Evolutionary conservation across 2,329 filamentous ascomycete genomes (phyloP).

Genomic region (Fusarium fujikuroi): DNA sequence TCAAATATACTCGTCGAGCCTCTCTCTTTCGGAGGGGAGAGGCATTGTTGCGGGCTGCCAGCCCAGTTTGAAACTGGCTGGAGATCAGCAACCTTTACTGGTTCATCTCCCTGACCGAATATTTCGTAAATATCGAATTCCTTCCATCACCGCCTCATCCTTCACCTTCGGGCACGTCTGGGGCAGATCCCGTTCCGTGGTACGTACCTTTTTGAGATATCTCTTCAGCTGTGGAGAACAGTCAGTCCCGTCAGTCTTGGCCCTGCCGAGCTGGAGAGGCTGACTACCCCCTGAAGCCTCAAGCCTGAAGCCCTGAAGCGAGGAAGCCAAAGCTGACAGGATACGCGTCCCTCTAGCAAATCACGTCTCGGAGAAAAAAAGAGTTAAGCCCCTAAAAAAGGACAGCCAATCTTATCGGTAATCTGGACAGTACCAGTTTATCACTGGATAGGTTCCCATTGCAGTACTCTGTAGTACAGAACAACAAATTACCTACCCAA

Average conservation of each 20-base stretch:
- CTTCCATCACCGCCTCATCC: slow-evolving; percentile 4
- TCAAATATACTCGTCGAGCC: slow-evolving; percentile 10
- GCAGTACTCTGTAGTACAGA: neutral
- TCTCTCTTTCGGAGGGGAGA: slow-evolving; percentile 29
- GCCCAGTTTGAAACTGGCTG: slow-evolving; percentile 20
- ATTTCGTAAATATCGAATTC: slow-evolving; percentile 7
- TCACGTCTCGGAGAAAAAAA: slow-evolving; percentile 24
- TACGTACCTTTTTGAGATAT: slow-evolving; percentile 18
- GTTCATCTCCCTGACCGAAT: neutral
- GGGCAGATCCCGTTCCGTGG: neutral
- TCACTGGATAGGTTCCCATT: neutral
- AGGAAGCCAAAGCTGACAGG: slow-evolving; percentile 25
- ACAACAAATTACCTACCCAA: neutral
- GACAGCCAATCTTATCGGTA: slow-evolving; percentile 29
- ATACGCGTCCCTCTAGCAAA: slow-evolving; percentile 30
- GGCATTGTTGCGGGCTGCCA: slow-evolving; percentile 27
- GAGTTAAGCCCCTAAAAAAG: slow-evolving; percentile 15
- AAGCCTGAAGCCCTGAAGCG: neutral
- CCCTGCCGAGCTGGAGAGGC: slow-evolving; percentile 13
- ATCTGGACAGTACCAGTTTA: slow-evolving; percentile 19
- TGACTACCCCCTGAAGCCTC: neutral
- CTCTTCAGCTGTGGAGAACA: slow-evolving; percentile 28
- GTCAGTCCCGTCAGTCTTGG: neutral
- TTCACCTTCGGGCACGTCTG: neutral
- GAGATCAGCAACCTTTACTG: slow-evolving; percentile 11